Evolutionary conservation across 1,284 basidiomycete species (phyloP).

Genomic region (Rhodofomes roseus): DNA sequence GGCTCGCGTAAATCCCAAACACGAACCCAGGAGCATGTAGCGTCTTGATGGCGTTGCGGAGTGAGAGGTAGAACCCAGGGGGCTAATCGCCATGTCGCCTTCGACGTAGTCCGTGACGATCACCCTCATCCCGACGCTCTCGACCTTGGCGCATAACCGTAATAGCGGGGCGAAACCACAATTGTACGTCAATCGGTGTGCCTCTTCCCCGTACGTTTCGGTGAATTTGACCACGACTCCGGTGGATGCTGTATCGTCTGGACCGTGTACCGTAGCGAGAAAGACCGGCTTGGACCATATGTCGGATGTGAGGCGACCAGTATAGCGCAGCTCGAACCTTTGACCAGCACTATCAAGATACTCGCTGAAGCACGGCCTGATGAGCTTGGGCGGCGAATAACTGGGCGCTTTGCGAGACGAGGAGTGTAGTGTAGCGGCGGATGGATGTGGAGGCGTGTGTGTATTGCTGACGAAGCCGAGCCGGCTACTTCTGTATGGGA

Average conservation of each 20-base stretch:
- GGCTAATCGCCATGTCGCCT: not conserved
- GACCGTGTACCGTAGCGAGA: not conserved
- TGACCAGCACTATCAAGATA: not conserved
- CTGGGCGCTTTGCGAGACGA: not conserved
- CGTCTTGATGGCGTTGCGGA: slow-evolving; percentile 9
- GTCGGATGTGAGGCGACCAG: not conserved
- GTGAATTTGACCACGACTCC: slow-evolving; percentile 18
- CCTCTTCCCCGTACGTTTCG: slow-evolving; percentile 7
- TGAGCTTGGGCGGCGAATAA: not conserved
- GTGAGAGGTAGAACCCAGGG: not conserved
- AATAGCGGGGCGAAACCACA: slow-evolving; percentile 9
- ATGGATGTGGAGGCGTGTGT: not conserved
- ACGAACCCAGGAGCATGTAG: slow-evolving; percentile 18
- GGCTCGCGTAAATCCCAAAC: slow-evolving; percentile 20
- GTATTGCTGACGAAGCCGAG: not conserved
- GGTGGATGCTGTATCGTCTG: no score
- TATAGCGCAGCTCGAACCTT: not conserved
- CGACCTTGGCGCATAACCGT: slow-evolving; percentile 7
- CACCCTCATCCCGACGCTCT: slow-evolving; percentile 12
- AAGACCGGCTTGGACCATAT: not conserved
- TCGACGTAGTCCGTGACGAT: slow-evolving; percentile 22
- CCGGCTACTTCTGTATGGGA: not conserved
- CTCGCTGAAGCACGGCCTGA: not conserved
- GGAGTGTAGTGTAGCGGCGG: not conserved
- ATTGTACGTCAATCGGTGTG: slow-evolving; percentile 10